Evolutionary conservation across 768 basidiomycete genomes (phyloP), one percentile per base, ranked within the genome.

Genomic region (Suillus discolor): DNA sequence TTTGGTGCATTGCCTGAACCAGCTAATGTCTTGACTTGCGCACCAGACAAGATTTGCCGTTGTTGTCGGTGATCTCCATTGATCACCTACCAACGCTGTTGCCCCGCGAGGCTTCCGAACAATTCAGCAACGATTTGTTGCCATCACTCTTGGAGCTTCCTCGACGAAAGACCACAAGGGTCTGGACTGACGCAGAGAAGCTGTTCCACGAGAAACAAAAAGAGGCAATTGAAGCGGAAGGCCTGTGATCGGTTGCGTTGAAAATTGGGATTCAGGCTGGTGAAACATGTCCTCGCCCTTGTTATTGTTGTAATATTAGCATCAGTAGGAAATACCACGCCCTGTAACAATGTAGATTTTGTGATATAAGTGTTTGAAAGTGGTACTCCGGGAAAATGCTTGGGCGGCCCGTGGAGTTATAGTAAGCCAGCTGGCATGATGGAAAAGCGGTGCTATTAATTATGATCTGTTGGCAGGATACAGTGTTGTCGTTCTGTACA

Each of bases 31-130:
- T n/a, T 42, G 39, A 6, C 25, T 60, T 42, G 59, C 39, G 38
- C 55, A 65, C 53, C 71, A 92, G 91, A 65, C 62, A 80, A 57
- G 88, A 81, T 38, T 86, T 88, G 65, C 91, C 92, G 8, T 77
- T 87, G 11, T 77, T 98, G 69, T 89, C 88, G 8, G 92, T 99
- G 68, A 87, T 97, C 69, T 96, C 97, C 16, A 99, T 99, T 67
- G 97, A 99, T 79, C 97, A 99, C 75, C 83, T 99, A 68, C 97
- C 97, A 12, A 97, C 97, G 34, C 81, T 99, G 65, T 85, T 99
- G 42, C 97, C 97, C 28, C 85, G 97, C 59, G 97, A 99, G 78
- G 91, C 97, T 5, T 97, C 96, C 1, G 97, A 99, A 78, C 96
- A 97, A 73, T 99, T 99, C 80, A 96, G 94, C 72, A 71, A 78